Percentiles rank a stretch among this genome's conserved stretches.
phyloP scores from a whole-genome alignment of 2,329 filamentous ascomycete species.

The Chrysoporthe deuterocubensis region DNA sequence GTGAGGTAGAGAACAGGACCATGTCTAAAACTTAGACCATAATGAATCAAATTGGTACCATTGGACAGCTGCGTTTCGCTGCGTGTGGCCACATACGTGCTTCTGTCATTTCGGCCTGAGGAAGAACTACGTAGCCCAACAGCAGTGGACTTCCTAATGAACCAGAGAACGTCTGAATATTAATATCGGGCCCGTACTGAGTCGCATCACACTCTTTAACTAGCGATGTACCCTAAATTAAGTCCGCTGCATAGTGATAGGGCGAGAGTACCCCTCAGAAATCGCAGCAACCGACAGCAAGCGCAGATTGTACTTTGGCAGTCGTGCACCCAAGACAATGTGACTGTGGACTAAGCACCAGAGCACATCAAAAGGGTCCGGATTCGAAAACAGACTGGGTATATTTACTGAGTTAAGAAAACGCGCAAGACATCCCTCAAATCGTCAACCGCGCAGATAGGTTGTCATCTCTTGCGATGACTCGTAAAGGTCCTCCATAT shows the following conservation, averaged over 20 bases:
- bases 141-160: constrained; percentile 13
- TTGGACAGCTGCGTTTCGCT: background rate
- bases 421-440: background rate
- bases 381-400: background rate
- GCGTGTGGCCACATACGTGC: background rate
- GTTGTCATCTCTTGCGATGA: background rate
- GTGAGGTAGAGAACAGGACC: background rate
- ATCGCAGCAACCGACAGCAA: background rate
- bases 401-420: background rate
- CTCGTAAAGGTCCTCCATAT: background rate
- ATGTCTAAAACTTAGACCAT: constrained; percentile 7
- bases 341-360: too few species aligned
- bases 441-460: background rate
- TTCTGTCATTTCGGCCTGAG: constrained; percentile 20
- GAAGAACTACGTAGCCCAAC: background rate
- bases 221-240: background rate
- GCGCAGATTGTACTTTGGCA: background rate
- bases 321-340: background rate
- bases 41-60: constrained; percentile 1
- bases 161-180: constrained; percentile 5
- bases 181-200: constrained; percentile 4
- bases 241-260: background rate
- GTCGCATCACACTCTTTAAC: constrained; percentile 9
- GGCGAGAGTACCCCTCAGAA: background rate
- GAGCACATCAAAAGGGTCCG: too few species aligned